Conservation (phyloP, 2,329 filamentous ascomycete genomes). For the Venturia asperata region DNA sequence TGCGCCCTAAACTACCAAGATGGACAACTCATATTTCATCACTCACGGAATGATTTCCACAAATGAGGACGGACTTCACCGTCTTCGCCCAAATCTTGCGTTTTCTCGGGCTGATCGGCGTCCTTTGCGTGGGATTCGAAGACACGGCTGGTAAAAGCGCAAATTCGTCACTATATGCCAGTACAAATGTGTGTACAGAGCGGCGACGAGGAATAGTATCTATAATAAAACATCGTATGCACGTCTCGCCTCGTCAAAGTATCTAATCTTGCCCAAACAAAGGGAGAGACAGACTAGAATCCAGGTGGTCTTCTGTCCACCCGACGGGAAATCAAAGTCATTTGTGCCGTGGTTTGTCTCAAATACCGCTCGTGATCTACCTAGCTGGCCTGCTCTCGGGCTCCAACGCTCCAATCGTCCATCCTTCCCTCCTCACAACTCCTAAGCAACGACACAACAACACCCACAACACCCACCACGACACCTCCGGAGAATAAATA, state of each 20-base stretch:
- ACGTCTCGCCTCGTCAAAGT: background rate
- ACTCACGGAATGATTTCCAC: background rate
- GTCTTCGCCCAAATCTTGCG: background rate
- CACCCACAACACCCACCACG: background rate
- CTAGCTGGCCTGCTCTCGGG: no score
- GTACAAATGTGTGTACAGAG: background rate
- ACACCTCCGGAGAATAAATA: conserved; percentile 28
- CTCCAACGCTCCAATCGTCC: background rate
- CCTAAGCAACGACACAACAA: conserved; percentile 1
- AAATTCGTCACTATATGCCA: background rate
- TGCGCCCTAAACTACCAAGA: background rate
- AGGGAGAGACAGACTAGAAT: background rate
- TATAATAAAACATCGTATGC: background rate
- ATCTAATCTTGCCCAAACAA: background rate
- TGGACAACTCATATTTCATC: background rate
- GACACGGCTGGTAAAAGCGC: background rate
- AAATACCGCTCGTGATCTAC: background rate
- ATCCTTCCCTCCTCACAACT: background rate
- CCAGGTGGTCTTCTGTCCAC: background rate
- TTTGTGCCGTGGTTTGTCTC: background rate
- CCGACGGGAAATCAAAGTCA: background rate
- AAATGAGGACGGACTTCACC: background rate
- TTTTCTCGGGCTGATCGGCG: background rate
- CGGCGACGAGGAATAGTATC: background rate
- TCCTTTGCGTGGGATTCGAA: background rate